phyloP scores from a whole-genome alignment of 2,329 filamentous ascomycete species.

The Lachnellula occidentalis region DNA sequence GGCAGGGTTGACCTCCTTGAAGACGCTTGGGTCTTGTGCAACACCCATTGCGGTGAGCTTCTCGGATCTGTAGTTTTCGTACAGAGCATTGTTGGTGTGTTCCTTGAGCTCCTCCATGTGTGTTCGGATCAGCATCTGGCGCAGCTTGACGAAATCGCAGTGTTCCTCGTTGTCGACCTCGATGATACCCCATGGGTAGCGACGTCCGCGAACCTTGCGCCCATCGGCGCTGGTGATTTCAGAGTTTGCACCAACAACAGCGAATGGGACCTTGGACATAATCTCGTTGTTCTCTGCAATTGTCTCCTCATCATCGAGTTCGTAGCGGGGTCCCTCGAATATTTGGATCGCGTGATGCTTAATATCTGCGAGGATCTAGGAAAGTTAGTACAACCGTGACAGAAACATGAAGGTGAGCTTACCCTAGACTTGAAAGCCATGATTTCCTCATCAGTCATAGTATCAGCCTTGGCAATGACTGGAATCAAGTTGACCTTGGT shows the following conservation, averaged over 20 bases:
- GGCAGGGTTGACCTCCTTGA: constrained; percentile 99
- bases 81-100: constrained; percentile 97
- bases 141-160: constrained; percentile 99
- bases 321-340: constrained; percentile 96
- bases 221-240: constrained; percentile 90
- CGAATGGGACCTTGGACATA: constrained; percentile 99
- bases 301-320: constrained; percentile 98
- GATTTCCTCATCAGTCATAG: constrained; percentile 95
- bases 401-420: constrained; percentile 38
- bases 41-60: constrained; percentile 99
- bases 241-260: constrained; percentile 92
- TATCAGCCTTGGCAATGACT: constrained; percentile 98
- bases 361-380: constrained; percentile 93
- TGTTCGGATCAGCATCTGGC: constrained; percentile 99
- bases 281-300: constrained; percentile 99
- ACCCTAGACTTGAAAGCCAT: constrained; percentile 92
- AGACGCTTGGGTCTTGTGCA: constrained; percentile 95
- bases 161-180: constrained; percentile 99
- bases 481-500: constrained; percentile 99
- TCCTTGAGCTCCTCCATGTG: constrained; percentile 99
- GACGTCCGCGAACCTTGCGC: constrained; percentile 90
- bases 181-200: constrained; percentile 97
- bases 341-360: constrained; percentile 97
- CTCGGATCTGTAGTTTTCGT: constrained; percentile 99
- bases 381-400: constrained; percentile 10